Conservation (phyloP, 805 yeast genomes). For the Sungouiella thailandica region DNA sequence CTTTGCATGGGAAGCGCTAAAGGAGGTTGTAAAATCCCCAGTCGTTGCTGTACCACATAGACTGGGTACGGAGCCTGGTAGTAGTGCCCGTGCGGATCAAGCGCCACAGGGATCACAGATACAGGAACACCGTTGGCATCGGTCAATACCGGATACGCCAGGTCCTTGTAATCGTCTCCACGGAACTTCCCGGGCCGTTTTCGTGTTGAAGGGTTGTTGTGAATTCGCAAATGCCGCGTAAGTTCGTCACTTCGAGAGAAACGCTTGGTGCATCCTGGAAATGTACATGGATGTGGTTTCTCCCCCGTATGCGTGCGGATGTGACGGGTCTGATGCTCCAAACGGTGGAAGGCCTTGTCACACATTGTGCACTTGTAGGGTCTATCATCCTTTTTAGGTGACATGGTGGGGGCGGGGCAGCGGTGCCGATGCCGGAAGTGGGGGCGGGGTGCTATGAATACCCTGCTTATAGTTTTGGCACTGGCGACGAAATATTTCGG, state of each 20-base stretch:
- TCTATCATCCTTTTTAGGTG: constrained; percentile 31
- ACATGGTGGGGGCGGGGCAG: constrained; percentile 4
- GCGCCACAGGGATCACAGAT: constrained; percentile 22
- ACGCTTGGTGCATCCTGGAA: constrained; percentile 77
- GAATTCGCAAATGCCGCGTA: constrained; percentile 81
- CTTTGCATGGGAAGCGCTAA: constrained; percentile 10
- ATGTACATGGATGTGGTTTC: constrained; percentile 81
- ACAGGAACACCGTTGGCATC: constrained; percentile 6
- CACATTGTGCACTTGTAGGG: constrained; percentile 86
- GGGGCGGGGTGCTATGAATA: too few species aligned
- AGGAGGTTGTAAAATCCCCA: too few species aligned
- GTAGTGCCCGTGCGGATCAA: constrained; percentile 29
- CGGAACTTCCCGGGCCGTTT: constrained; percentile 9
- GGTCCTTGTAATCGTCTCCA: constrained; percentile 4
- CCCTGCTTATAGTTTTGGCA: too few species aligned
- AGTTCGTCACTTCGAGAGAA: constrained; percentile 81
- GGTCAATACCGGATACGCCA: constrained; percentile 5
- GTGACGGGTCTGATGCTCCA: constrained; percentile 90
- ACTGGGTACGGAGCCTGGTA: constrained; percentile 34
- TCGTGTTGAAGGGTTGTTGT: constrained; percentile 46
- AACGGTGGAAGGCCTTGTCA: constrained; percentile 77
- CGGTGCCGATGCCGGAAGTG: too few species aligned
- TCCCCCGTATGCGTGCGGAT: constrained; percentile 92
- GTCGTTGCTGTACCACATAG: constrained; percentile 26
- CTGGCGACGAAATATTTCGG: too few species aligned